Evolutionary conservation across 31 red algal species (phyloP).

Genomic region (Asparagopsis taxiformis): DNA sequence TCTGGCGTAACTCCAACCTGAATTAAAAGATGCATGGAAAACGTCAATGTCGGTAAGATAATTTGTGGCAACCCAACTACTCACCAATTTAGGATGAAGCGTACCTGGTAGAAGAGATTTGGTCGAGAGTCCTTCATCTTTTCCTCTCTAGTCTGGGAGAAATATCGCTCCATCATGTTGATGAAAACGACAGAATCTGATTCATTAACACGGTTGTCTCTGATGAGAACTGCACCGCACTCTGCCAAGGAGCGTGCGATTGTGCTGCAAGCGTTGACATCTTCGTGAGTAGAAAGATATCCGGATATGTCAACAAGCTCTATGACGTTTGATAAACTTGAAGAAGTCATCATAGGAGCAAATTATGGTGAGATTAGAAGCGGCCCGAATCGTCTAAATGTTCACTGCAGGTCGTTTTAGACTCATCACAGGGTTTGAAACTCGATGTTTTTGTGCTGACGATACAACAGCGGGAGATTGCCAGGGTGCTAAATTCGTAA

Average conservation of each 20-base stretch:
- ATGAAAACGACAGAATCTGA: slow-evolving; percentile 38
- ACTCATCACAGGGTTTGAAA: too few species aligned
- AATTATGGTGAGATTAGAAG: too few species aligned
- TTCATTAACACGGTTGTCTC: slow-evolving; percentile 65
- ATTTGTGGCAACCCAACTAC: too few species aligned
- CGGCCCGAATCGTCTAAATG: too few species aligned
- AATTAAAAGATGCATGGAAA: slow-evolving; percentile 5
- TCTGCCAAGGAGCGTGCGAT: slow-evolving; percentile 33
- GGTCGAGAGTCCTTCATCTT: slow-evolving; percentile 90
- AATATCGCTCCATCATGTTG: slow-evolving; percentile 89
- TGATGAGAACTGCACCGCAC: slow-evolving; percentile 70
- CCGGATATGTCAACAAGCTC: neutral
- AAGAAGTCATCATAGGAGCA: neutral
- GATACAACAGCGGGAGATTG: too few species aligned
- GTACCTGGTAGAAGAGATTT: slow-evolving; percentile 85
- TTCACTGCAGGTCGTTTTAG: too few species aligned
- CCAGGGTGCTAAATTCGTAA: too few species aligned
- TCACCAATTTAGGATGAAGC: too few species aligned
- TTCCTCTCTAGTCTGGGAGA: slow-evolving; percentile 44
- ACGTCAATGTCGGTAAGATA: neutral
- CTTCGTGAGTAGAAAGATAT: slow-evolving; percentile 1
- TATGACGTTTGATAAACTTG: neutral
- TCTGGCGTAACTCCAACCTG: slow-evolving; percentile 83
- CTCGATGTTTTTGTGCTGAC: too few species aligned
- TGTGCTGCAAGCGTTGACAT: neutral